Conservation (phyloP, 2,329 filamentous ascomycete genomes). For the Dryadomyces sulphureus region DNA sequence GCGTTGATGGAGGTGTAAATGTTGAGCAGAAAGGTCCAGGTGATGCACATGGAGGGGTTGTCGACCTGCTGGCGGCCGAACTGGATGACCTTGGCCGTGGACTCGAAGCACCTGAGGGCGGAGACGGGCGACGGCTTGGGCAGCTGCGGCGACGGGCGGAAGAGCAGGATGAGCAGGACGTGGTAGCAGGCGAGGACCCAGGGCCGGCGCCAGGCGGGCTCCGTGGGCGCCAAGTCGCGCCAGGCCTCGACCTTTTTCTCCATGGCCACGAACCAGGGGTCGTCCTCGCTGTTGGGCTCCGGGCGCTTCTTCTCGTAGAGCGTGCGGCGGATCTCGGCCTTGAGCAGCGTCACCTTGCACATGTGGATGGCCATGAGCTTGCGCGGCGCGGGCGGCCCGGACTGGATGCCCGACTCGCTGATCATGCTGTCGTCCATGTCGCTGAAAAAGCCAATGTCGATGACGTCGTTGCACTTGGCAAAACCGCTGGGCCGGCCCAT, state of each 20-base stretch:
- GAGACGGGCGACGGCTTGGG: constrained; percentile 70
- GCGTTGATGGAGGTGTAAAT: constrained; percentile 89
- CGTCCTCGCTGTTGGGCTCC: constrained; percentile 61
- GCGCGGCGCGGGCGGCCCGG: constrained; percentile 59
- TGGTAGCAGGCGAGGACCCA: constrained; percentile 68
- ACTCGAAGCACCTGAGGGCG: constrained; percentile 70
- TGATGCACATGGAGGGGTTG: constrained; percentile 63
- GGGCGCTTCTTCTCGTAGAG: constrained; percentile 74
- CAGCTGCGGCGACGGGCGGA: constrained; percentile 82
- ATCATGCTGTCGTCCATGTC: constrained; percentile 74
- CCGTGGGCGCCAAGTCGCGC: constrained; percentile 61
- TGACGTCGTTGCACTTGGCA: constrained; percentile 64
- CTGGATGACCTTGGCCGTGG: constrained; percentile 66
- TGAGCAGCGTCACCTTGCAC: constrained; percentile 76
- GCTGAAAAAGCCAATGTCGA: constrained; percentile 77
- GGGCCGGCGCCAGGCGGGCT: constrained; percentile 55
- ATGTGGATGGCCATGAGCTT: constrained; percentile 89
- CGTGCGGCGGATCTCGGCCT: constrained; percentile 73
- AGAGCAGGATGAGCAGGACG: constrained; percentile 77
- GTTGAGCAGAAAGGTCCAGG: constrained; percentile 82
- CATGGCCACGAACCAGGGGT: constrained; percentile 80
- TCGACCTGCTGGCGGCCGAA: constrained; percentile 70
- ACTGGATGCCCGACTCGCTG: constrained; percentile 56
- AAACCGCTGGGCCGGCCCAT: constrained; percentile 80
- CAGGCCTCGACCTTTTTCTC: constrained; percentile 64